Conservation (phyloP, 1,284 basidiomycete species). For the Malassezia sp. region DNA sequence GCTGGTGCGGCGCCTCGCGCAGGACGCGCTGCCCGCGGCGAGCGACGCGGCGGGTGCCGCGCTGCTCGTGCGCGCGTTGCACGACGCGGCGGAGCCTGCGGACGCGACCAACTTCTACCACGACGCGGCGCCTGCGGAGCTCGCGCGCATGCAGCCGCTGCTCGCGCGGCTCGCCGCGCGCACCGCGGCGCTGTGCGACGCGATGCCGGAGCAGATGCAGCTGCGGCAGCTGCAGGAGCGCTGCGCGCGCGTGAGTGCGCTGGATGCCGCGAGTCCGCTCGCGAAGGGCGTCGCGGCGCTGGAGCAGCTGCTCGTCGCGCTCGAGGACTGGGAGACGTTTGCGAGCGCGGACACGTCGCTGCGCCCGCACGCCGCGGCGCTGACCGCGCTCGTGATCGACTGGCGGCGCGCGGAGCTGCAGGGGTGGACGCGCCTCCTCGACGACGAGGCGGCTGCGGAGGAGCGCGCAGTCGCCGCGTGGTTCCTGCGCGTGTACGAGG, state of each 20-base stretch:
- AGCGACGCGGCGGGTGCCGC: constrained; percentile 28
- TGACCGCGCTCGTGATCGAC: constrained; percentile 67
- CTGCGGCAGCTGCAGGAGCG: constrained; percentile 70
- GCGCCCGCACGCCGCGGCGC: constrained; percentile 56
- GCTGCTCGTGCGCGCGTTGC: constrained; percentile 17
- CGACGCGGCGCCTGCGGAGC: constrained; percentile 26
- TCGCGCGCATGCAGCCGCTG: constrained; percentile 24
- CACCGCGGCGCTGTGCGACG: constrained; percentile 53
- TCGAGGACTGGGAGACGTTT: constrained; percentile 93
- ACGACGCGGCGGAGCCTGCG: neutral
- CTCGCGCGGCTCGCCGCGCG: constrained; percentile 23
- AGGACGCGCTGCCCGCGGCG: constrained; percentile 1
- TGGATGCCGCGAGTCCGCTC: constrained; percentile 63
- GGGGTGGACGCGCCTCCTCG: constrained; percentile 73
- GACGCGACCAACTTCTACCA: constrained; percentile 38
- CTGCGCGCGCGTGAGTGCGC: constrained; percentile 59
- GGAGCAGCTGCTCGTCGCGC: constrained; percentile 75
- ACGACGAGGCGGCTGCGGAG: constrained; percentile 43
- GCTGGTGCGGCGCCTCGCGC: neutral
- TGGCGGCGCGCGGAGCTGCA: constrained; percentile 84
- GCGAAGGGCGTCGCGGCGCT: constrained; percentile 72
- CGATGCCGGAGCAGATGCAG: constrained; percentile 97
- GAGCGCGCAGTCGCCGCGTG: constrained; percentile 58
- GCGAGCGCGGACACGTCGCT: constrained; percentile 77
- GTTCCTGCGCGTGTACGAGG: constrained; percentile 87